Evolutionary conservation across 495 filamentous ascomycete species (phyloP).

Genomic region (Lichina pygmaea): DNA sequence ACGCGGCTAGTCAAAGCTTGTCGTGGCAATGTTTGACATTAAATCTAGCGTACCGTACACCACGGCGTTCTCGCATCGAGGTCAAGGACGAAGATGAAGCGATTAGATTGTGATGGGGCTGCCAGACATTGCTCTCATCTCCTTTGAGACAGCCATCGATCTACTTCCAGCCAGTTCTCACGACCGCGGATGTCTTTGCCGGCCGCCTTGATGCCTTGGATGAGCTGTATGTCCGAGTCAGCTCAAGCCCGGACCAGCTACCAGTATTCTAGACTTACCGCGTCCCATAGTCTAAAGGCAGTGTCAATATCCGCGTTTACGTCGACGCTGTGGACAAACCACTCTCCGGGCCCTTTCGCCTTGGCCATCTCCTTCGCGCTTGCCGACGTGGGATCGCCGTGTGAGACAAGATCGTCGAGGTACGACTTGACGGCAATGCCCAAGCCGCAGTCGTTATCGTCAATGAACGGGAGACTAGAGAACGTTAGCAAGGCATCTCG

Average conservation of each 20-base stretch:
- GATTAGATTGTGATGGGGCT: too few species aligned
- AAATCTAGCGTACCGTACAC: too few species aligned
- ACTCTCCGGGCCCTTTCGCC: conserved; percentile 29
- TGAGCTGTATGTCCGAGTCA: conserved; percentile 16
- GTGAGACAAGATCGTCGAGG: conserved; percentile 52
- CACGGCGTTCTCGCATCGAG: too few species aligned
- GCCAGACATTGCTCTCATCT: conserved; percentile 10
- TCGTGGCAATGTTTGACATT: too few species aligned
- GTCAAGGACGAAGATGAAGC: too few species aligned
- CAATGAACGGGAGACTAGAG: conserved; percentile 55
- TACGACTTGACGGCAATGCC: conserved; percentile 84
- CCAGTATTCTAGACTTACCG: conserved; percentile 20
- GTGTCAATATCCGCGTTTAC: conserved; percentile 53
- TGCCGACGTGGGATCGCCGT: conserved; percentile 22
- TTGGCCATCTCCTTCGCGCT: conserved; percentile 34
- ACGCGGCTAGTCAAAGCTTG: too few species aligned
- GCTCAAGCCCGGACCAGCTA: background rate
- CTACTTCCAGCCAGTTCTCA: conserved; percentile 34
- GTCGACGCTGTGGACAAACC: conserved; percentile 51
- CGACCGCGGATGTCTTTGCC: conserved; percentile 36
- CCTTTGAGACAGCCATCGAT: conserved; percentile 30
- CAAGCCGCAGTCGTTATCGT: conserved; percentile 57
- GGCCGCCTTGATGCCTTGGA: conserved; percentile 36
- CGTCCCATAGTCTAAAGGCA: conserved; percentile 63
- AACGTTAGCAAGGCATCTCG: background rate